Conservation (phyloP, 768 basidiomycete genomes). For the Mycena albidolilacea region DNA sequence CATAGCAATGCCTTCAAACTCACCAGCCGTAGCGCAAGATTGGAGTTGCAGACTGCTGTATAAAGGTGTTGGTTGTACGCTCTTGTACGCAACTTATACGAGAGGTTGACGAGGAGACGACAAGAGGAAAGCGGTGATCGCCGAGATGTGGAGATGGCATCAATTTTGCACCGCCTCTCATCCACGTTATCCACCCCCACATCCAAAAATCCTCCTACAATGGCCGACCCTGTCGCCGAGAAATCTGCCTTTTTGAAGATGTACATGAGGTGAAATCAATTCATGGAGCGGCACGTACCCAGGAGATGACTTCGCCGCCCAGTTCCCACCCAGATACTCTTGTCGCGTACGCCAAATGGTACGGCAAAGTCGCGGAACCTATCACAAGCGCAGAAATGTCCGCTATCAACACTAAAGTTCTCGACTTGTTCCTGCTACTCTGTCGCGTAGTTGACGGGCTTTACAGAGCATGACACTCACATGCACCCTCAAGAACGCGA, state of each 20-base stretch:
- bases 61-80: too few relatives aligned
- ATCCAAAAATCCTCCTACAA: too few relatives aligned
- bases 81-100: too few relatives aligned
- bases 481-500: constrained; percentile 68
- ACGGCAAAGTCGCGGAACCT: constrained; percentile 70
- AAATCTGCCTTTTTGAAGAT: constrained; percentile 83
- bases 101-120: too few relatives aligned
- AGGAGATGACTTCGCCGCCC: too few relatives aligned
- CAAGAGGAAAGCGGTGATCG: too few relatives aligned
- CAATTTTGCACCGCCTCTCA: not conserved
- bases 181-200: not conserved
- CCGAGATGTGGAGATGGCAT: too few relatives aligned
- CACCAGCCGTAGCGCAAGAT: too few relatives aligned
- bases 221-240: constrained; percentile 76
- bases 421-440: not conserved
- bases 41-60: too few relatives aligned
- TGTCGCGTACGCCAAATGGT: constrained; percentile 87
- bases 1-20: too few relatives aligned
- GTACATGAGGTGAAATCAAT: constrained; percentile 76
- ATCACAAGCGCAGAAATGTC: constrained; percentile 79
- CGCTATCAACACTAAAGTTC: constrained; percentile 53
- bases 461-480: constrained; percentile 77
- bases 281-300: too few relatives aligned
- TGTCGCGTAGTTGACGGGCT: not conserved
- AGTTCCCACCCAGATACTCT: constrained; percentile 81